Evolutionary conservation across 768 basidiomycete species (phyloP).

Genomic region (Termitomyces sp.): DNA sequence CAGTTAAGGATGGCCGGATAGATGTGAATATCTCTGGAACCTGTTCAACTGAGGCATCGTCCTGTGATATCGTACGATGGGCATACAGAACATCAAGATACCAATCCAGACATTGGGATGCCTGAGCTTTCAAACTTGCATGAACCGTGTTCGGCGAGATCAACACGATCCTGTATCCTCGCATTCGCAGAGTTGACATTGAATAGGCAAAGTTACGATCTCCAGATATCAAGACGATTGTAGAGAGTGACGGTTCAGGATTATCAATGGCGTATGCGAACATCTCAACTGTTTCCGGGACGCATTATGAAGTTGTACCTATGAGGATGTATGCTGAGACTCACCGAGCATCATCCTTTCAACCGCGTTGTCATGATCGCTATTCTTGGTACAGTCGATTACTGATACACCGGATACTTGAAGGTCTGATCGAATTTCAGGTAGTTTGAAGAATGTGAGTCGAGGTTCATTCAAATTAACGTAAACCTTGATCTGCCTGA

Average conservation of each 20-base stretch:
- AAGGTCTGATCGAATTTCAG: slow-evolving; percentile 34
- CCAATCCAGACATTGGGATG: slow-evolving; percentile 49
- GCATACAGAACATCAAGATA: slow-evolving; percentile 24
- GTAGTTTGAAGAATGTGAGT: slow-evolving; percentile 21
- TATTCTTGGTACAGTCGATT: slow-evolving; percentile 24
- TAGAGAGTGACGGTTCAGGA: slow-evolving; percentile 31
- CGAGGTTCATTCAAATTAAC: slow-evolving; percentile 31
- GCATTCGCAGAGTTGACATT: slow-evolving; percentile 46
- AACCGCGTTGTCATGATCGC: slow-evolving; percentile 27
- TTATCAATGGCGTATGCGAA: slow-evolving; percentile 57
- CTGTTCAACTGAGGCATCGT: not conserved
- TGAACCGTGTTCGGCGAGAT: slow-evolving; percentile 34
- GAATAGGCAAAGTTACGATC: slow-evolving; percentile 63
- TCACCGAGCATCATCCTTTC: slow-evolving; percentile 43
- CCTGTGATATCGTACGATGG: not conserved
- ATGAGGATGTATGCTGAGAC: slow-evolving; percentile 16
- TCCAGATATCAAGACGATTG: slow-evolving; percentile 55
- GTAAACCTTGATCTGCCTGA: slow-evolving; percentile 52
- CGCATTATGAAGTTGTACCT: not conserved
- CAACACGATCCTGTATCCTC: slow-evolving; percentile 44
- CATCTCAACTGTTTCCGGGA: slow-evolving; percentile 50
- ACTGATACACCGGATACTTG: slow-evolving; percentile 41
- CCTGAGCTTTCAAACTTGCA: slow-evolving; percentile 45
- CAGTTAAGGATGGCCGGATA: not conserved
- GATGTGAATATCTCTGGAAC: too few species aligned